These are phyloP conservation scores for Alectoria sarmentosa DNA, from an alignment of 495 filamentous ascomycete species.

Conservation along the genomic window DNA sequence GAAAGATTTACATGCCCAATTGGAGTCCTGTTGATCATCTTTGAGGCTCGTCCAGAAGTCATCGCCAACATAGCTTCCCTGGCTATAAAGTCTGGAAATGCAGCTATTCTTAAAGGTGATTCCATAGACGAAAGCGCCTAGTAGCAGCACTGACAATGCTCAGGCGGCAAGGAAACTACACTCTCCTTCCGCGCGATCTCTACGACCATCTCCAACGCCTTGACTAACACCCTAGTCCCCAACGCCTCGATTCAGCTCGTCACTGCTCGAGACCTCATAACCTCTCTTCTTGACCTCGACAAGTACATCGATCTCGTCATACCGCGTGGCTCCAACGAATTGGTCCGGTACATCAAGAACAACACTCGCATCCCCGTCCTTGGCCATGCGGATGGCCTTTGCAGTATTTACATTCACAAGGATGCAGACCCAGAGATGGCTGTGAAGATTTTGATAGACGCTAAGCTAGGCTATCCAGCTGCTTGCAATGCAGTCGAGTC, in stretches of 20 bases:
- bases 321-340: constrained; percentile 85
- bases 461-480: constrained; percentile 91
- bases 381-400: constrained; percentile 93
- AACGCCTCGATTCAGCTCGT: constrained; percentile 86
- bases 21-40: constrained; percentile 93
- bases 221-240: constrained; percentile 71
- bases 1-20: constrained; percentile 90
- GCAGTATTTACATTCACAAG: constrained; percentile 77
- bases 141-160: neutral
- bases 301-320: constrained; percentile 90
- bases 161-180: constrained; percentile 88
- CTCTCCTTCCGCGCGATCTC: constrained; percentile 90
- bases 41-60: constrained; percentile 95
- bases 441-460: constrained; percentile 75
- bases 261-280: constrained; percentile 80
- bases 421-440: constrained; percentile 69
- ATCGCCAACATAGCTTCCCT: constrained; percentile 98
- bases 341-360: constrained; percentile 83
- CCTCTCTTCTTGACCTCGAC: constrained; percentile 75
- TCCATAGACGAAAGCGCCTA: fast-evolving
- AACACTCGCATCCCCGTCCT: constrained; percentile 92
- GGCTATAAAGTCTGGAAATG: constrained; percentile 95
- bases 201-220: constrained; percentile 70
- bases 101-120: constrained; percentile 88
- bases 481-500: constrained; percentile 93